Evolutionary conservation across 768 basidiomycete genomes (phyloP).

Genomic region (Xerocomellus dryophilus): DNA sequence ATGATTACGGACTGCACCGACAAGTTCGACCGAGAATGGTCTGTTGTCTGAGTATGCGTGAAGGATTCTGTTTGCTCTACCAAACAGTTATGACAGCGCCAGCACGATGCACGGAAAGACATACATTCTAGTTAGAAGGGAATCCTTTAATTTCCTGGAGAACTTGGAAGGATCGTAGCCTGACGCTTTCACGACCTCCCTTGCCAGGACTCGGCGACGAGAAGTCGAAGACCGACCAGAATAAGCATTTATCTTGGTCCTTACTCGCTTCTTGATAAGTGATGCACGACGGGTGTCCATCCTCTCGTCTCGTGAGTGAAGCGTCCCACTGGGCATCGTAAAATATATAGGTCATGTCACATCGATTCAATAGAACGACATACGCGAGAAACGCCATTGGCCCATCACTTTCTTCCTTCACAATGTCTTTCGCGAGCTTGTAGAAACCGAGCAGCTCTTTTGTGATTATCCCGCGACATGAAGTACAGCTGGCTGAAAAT

Average conservation of each 20-base stretch:
- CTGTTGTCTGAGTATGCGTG: constrained; percentile 49
- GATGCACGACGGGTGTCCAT: constrained; percentile 22
- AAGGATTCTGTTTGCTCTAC: constrained; percentile 38
- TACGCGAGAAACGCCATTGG: constrained; percentile 31
- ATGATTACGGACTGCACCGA: constrained; percentile 44
- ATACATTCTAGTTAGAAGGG: constrained; percentile 20
- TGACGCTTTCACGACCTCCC: constrained; percentile 6
- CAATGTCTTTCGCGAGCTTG: constrained; percentile 40
- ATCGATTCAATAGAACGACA: constrained; percentile 1
- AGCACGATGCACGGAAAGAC: neutral
- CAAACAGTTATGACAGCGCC: neutral
- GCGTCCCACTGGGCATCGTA: constrained; percentile 28
- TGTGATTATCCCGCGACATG: constrained; percentile 37
- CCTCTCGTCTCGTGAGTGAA: constrained; percentile 25
- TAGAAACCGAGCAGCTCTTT: constrained; percentile 38
- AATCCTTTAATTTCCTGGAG: neutral
- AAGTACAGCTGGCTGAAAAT: constrained; percentile 36
- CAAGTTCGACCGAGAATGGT: constrained; percentile 52
- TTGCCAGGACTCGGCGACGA: neutral
- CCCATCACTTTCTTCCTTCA: constrained; percentile 3
- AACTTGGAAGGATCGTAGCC: constrained; percentile 11
- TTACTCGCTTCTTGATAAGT: constrained; percentile 19
- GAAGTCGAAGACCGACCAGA: neutral
- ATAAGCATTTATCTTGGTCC: neutral
- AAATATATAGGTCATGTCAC: neutral